Conservation (phyloP, 164 flowering plant species). For the Santalum album region DNA sequence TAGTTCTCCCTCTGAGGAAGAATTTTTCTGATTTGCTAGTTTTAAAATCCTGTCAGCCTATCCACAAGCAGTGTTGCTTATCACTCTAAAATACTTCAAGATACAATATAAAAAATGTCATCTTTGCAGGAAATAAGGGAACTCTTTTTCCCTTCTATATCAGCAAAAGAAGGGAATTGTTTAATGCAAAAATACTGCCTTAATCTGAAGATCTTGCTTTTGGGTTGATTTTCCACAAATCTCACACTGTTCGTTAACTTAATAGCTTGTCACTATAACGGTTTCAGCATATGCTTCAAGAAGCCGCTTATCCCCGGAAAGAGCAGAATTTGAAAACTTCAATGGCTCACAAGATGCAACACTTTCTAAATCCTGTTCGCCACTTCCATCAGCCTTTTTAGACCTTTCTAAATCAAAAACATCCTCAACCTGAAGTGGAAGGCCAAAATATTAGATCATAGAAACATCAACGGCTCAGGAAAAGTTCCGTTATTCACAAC, state of each 20-base stretch:
- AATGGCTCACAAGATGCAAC: conserved; percentile 8
- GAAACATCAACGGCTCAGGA: too few species aligned
- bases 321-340: conserved; percentile 4
- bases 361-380: conserved; percentile 11
- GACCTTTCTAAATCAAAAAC: conserved; percentile 33
- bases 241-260: conserved; percentile 3
- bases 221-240: conserved; percentile 10
- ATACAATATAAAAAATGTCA: too few species aligned
- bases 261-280: conserved; percentile 3
- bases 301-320: conserved; percentile 8
- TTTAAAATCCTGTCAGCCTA: conserved; percentile 9
- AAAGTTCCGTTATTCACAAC: too few species aligned
- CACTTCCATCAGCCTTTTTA: conserved; percentile 10
- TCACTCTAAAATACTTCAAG: too few species aligned
- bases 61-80: neutral
- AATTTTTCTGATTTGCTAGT: conserved; percentile 5
- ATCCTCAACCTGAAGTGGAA: conserved; percentile 49
- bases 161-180: neutral
- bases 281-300: conserved; percentile 9
- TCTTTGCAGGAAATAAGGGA: too few species aligned
- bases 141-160: too few species aligned
- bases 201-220: conserved; percentile 12
- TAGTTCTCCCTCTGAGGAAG: conserved; percentile 1
- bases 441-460: conserved; percentile 3
- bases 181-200: conserved; percentile 14